Conservation (phyloP, 768 basidiomycete genomes). For the Hericium coralloides region DNA sequence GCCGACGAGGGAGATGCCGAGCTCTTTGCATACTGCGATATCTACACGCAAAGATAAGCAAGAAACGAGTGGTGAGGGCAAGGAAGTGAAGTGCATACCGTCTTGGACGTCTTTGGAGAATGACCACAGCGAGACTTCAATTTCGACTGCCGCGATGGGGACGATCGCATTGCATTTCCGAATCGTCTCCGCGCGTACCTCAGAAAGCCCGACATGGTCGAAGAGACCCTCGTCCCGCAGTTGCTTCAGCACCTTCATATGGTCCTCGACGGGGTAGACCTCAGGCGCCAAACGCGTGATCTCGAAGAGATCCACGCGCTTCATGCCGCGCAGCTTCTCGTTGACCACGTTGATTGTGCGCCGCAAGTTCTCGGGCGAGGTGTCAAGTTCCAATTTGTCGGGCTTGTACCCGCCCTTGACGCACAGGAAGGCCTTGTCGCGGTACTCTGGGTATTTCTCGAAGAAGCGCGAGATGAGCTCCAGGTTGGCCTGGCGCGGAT, state of each 20-base stretch:
- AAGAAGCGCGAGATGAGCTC: slow-evolving; percentile 42
- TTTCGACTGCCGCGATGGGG: slow-evolving; percentile 48
- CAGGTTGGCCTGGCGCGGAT: slow-evolving; percentile 33
- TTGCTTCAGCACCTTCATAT: slow-evolving; percentile 30
- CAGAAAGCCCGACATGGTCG: slow-evolving; percentile 52
- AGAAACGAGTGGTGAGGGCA: not conserved
- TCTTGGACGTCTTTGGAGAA: slow-evolving; percentile 45
- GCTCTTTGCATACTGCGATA: slow-evolving; percentile 42
- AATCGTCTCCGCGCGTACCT: slow-evolving; percentile 42
- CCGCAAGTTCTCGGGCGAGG: slow-evolving; percentile 3
- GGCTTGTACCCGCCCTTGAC: slow-evolving; percentile 28
- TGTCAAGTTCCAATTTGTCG: not conserved
- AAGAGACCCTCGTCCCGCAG: slow-evolving; percentile 48
- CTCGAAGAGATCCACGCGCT: slow-evolving; percentile 54
- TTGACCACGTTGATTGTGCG: slow-evolving; percentile 9
- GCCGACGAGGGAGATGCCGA: slow-evolving; percentile 48
- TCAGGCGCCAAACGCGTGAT: slow-evolving; percentile 38
- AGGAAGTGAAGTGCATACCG: slow-evolving; percentile 21
- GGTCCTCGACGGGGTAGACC: slow-evolving; percentile 34
- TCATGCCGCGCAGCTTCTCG: slow-evolving; percentile 35
- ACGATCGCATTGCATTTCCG: slow-evolving; percentile 8
- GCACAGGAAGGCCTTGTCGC: slow-evolving; percentile 37
- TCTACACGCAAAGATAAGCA: slow-evolving; percentile 24
- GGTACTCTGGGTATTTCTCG: slow-evolving; percentile 33
- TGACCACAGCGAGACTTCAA: slow-evolving; percentile 58